Base-by-base conservation (phyloP, 306 rosid genomes). In the Dalbergia cochinchinensis region DNA sequence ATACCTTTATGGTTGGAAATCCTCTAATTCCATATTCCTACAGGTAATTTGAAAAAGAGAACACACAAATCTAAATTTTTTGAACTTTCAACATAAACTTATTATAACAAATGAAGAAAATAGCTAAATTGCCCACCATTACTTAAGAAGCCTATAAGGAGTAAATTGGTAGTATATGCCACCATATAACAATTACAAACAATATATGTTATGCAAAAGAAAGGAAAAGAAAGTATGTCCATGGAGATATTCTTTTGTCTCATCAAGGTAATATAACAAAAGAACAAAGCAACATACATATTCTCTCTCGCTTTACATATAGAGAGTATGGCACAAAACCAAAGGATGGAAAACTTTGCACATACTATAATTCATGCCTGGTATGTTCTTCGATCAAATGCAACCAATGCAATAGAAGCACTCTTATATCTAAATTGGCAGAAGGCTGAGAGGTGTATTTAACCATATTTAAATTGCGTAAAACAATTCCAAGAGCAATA, bases 1-100 rank as follows among this genome's bases (percentile, higher is more conserved):
- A 96, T 45, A 96, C 98, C 83, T 91, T 96, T 78, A 96, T 91
- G 47, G 97, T 93, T 26, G 99, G 99, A 84, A 90, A 96, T 83
- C 98, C 99, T 83, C 67, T 79, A 66, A 96, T 96, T 47, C 97
- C 98, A 78, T 96, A 93, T 85, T 93, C 96, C 99, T 96, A 82
- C 35, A 61, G 44, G 75, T 42, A 76, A 75, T 81, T 44, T 61
- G 76, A 66, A 71, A 62, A 82, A 66, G 16, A 14, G 65, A 20
- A 54, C 5, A 60, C 15, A 69, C 79, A 83, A 54, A 78, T 68
- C 2, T 73, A 50, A 73, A 20, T 4, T 45, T 55, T 47, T 5
- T 6, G 37, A 63, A 31, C 41, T 47, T 16, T 15, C 18, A 74
- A 74, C 44, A 26, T 44, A 61, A 62, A 73, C 65, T 68, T 58